These are phyloP conservation scores for Clonostachys chloroleuca DNA, from an alignment of 2,329 filamentous ascomycete genomes.

Conservation along the genomic window DNA sequence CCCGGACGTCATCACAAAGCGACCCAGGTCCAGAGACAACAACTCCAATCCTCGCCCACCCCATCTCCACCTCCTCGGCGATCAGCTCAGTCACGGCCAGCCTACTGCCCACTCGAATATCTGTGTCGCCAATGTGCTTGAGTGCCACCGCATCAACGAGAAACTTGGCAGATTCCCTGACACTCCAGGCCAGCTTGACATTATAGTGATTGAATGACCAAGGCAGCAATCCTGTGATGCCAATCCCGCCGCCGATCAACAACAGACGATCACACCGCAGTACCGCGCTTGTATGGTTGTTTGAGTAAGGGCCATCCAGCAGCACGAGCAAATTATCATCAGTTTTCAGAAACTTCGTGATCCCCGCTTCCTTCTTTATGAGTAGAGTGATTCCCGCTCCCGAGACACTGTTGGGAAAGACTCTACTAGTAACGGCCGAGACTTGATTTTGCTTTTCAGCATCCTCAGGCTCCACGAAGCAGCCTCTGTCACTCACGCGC, in stretches of 20 bases:
- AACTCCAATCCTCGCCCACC: conserved; percentile 23
- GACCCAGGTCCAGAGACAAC: conserved; percentile 33
- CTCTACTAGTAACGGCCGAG: too few species aligned
- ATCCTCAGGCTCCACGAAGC: background rate
- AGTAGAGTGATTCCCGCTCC: conserved; percentile 23
- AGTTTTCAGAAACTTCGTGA: conserved; percentile 21
- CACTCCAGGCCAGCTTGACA: conserved; percentile 28
- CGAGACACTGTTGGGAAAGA: background rate
- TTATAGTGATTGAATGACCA: conserved; percentile 22
- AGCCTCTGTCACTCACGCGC: background rate
- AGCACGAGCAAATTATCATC: conserved; percentile 22
- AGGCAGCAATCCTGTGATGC: conserved; percentile 37
- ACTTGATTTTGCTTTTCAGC: background rate
- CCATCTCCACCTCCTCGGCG: conserved; percentile 16
- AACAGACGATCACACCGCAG: conserved; percentile 27
- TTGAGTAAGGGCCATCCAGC: conserved; percentile 31
- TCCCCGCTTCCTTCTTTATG: conserved; percentile 24
- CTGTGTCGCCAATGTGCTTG: conserved; percentile 18
- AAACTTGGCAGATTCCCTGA: conserved; percentile 13
- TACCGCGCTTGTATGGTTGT: conserved; percentile 15
- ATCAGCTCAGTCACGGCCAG: conserved; percentile 22
- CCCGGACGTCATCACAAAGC: conserved; percentile 32
- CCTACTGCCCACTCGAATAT: conserved; percentile 24
- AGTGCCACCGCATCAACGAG: conserved; percentile 23
- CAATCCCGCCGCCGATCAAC: conserved; percentile 40